Evolutionary conservation across 2,329 filamentous ascomycete species (phyloP).

Genomic region (Diaporthe sp.): DNA sequence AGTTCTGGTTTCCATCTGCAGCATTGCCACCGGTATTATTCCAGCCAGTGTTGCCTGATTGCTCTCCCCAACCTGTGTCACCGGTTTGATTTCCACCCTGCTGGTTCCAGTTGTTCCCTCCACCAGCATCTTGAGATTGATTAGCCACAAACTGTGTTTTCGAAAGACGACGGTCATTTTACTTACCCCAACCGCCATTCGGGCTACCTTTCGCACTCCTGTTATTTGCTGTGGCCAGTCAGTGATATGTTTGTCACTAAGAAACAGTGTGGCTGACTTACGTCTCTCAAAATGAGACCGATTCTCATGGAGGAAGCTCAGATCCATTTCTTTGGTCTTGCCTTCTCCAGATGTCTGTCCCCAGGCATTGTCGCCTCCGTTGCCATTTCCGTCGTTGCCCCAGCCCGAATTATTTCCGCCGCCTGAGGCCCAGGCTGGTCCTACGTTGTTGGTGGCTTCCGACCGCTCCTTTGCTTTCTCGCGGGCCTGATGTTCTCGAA

Average conservation of each 20-base stretch:
- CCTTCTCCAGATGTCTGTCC: not conserved
- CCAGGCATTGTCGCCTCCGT: not conserved
- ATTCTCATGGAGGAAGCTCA: constrained; percentile 17
- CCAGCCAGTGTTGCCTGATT: constrained; percentile 5
- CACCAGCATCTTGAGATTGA: not conserved
- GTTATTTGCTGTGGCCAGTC: constrained; percentile 19
- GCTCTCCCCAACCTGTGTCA: not conserved
- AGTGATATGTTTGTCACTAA: not conserved
- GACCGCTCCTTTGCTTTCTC: constrained; percentile 6
- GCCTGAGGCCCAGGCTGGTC: constrained; percentile 12
- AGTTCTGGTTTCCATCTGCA: constrained; percentile 26
- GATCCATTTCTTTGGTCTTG: not conserved
- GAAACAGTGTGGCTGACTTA: not conserved
- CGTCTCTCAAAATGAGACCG: constrained; percentile 4
- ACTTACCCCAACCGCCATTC: constrained; percentile 29
- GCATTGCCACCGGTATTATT: not conserved
- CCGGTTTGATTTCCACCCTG: constrained; percentile 7
- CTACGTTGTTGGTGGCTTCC: constrained; percentile 32
- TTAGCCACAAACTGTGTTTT: not conserved
- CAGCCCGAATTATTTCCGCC: constrained; percentile 12
- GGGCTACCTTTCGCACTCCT: constrained; percentile 29
- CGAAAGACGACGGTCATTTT: not conserved
- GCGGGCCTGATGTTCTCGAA: constrained; percentile 1
- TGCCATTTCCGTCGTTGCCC: constrained; percentile 11
- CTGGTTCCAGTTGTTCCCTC: not conserved